phyloP scores from a whole-genome alignment of 164 flowering plant genomes.

The Magnolia officinalis region DNA sequence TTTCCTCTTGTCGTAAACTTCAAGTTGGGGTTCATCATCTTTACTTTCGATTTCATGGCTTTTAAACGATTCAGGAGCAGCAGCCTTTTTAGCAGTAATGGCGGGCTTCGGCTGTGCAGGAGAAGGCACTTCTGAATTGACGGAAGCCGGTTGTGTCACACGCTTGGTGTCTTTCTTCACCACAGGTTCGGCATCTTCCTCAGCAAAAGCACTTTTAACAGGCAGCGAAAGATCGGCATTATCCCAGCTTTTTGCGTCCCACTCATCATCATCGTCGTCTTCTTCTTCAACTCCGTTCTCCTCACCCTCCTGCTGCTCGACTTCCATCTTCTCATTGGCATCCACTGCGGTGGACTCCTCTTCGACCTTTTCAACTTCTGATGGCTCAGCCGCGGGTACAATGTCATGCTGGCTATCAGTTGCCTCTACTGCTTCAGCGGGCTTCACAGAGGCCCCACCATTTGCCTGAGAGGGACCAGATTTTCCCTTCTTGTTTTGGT shows the following conservation, averaged over 20 bases:
- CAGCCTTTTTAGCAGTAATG: slow-evolving; percentile 22
- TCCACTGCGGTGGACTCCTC: slow-evolving; percentile 28
- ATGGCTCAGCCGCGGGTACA: no score
- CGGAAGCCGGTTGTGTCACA: slow-evolving; percentile 22
- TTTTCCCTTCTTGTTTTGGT: slow-evolving; percentile 71
- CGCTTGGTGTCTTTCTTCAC: slow-evolving; percentile 50
- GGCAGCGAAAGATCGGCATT: slow-evolving; percentile 58
- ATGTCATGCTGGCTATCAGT: slow-evolving; percentile 31
- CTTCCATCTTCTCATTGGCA: slow-evolving; percentile 40
- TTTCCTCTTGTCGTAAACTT: slow-evolving; percentile 21
- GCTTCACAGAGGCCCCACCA: slow-evolving; percentile 36
- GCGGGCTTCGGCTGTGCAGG: slow-evolving; percentile 20
- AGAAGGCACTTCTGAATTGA: slow-evolving; percentile 23
- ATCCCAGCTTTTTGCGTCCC: slow-evolving; percentile 99
- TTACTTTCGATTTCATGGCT: slow-evolving; percentile 29
- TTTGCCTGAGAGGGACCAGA: slow-evolving; percentile 39
- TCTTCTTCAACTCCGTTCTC: slow-evolving; percentile 57
- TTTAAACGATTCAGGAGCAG: slow-evolving; percentile 23
- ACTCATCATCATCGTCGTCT: slow-evolving; percentile 68
- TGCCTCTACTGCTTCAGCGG: slow-evolving; percentile 30
- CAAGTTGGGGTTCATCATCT: slow-evolving; percentile 12
- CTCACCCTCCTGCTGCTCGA: slow-evolving; percentile 29
- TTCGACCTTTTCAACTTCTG: slow-evolving; percentile 47
- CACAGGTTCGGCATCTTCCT: slow-evolving; percentile 67
- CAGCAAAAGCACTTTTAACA: slow-evolving; percentile 70